phyloP scores from a whole-genome alignment of 805 yeast genomes.

The Teunomyces gatunensis region DNA sequence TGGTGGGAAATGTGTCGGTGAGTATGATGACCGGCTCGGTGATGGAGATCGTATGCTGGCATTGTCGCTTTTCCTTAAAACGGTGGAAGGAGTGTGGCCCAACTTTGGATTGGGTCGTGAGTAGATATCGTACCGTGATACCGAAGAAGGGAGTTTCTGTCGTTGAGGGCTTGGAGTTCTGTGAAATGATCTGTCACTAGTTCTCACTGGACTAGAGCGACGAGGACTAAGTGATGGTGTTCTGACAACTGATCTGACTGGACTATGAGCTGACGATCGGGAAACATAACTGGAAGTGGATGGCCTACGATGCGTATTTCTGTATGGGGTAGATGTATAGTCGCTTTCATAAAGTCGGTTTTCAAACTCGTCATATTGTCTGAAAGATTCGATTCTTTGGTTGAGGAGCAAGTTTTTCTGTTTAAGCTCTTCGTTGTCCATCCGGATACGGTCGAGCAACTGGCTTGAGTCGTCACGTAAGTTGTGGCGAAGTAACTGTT shows the following conservation, averaged over 20 bases:
- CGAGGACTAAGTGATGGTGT: constrained; percentile 3
- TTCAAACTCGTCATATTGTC: constrained; percentile 6
- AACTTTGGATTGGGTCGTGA: not conserved
- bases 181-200: not conserved
- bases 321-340: constrained; percentile 10
- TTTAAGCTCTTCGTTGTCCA: constrained; percentile 11
- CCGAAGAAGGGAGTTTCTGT: not conserved
- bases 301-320: not conserved
- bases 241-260: constrained; percentile 3
- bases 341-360: constrained; percentile 6
- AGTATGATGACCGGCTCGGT: not conserved
- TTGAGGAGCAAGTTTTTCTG: constrained; percentile 9
- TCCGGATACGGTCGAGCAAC: constrained; percentile 8
- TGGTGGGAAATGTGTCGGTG: constrained; percentile 1
- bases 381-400: constrained; percentile 7
- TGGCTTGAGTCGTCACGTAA: constrained; percentile 11
- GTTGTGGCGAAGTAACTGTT: constrained; percentile 5
- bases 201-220: constrained; percentile 2
- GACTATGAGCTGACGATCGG: not conserved
- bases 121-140: not conserved
- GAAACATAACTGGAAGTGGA: not conserved
- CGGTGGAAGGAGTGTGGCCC: not conserved
- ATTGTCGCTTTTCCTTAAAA: not conserved
- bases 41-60: not conserved
- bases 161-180: constrained; percentile 1